Percentiles rank a stretch among this genome's conserved stretches.
These are phyloP conservation scores for Akebia trifoliata DNA, from an alignment of 164 flowering plant genomes.

Conservation along the genomic window DNA sequence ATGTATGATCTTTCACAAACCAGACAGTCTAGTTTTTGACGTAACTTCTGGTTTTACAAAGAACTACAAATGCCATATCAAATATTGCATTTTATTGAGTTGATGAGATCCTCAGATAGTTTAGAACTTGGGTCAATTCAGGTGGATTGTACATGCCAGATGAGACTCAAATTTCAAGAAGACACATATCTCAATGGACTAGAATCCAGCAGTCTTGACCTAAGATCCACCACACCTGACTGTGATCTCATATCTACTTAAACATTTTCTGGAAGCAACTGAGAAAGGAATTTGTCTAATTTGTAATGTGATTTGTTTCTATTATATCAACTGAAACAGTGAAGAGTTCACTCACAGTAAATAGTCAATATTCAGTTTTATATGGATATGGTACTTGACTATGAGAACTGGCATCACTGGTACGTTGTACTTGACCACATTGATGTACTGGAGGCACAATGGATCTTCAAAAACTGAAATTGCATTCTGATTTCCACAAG, in stretches of 20 bases:
- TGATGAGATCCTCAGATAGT: neutral
- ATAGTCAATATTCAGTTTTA: too few relatives aligned
- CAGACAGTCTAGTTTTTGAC: neutral
- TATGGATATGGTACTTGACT: too few relatives aligned
- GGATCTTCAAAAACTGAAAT: too few relatives aligned
- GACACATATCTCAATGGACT: neutral
- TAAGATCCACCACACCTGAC: neutral
- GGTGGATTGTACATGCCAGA: neutral
- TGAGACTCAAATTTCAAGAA: neutral
- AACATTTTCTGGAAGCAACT: neutral
- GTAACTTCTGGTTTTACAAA: too few relatives aligned
- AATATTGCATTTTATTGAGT: neutral
- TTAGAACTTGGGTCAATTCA: too few relatives aligned
- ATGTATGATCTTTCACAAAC: conserved; percentile 5
- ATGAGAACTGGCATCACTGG: too few relatives aligned
- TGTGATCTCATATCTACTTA: neutral
- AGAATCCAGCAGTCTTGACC: neutral
- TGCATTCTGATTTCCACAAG: neutral
- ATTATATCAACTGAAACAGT: neutral
- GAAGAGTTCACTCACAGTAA: too few relatives aligned
- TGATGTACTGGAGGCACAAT: too few relatives aligned
- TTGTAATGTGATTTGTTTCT: neutral
- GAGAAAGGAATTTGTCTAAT: neutral
- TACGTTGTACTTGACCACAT: too few relatives aligned
- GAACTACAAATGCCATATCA: too few relatives aligned